Evolutionary conservation across 805 yeast genomes (phyloP).

Genomic region (Starmerella stellata): DNA sequence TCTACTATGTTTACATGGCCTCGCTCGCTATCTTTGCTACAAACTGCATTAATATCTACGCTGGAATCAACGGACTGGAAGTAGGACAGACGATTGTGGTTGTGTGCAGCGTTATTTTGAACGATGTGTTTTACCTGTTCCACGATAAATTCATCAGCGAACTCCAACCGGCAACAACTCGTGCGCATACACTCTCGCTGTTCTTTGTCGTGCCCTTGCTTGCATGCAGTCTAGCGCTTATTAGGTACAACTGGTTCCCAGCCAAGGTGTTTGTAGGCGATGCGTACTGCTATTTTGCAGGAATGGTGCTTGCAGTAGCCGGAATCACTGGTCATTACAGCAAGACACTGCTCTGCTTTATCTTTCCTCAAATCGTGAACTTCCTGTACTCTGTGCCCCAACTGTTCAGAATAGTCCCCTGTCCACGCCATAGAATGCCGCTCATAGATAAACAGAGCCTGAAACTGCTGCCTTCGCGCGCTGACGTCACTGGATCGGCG

Average conservation of each 20-base stretch:
- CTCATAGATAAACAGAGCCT: slow-evolving; percentile 50
- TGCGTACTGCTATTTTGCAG: slow-evolving; percentile 93
- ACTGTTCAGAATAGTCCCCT: slow-evolving; percentile 65
- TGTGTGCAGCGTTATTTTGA: slow-evolving; percentile 48
- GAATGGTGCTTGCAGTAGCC: slow-evolving; percentile 95
- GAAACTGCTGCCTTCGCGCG: slow-evolving; percentile 51
- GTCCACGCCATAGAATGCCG: slow-evolving; percentile 93
- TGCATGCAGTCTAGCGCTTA: slow-evolving; percentile 63
- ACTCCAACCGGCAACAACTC: slow-evolving; percentile 38
- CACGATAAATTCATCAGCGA: slow-evolving; percentile 13
- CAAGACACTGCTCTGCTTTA: slow-evolving; percentile 69
- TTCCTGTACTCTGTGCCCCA: slow-evolving; percentile 88
- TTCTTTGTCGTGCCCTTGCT: slow-evolving; percentile 68
- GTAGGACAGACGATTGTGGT: slow-evolving; percentile 84
- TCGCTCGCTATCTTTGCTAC: slow-evolving; percentile 87
- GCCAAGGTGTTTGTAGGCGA: slow-evolving; percentile 93
- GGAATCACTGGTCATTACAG: slow-evolving; percentile 94
- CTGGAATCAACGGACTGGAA: slow-evolving; percentile 92
- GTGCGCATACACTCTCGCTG: slow-evolving; percentile 66
- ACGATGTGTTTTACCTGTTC: slow-evolving; percentile 53
- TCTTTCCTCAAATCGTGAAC: slow-evolving; percentile 80
- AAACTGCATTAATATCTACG: slow-evolving; percentile 83
- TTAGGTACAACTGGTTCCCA: slow-evolving; percentile 75
- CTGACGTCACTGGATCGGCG: slow-evolving; percentile 19
- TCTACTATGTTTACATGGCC: slow-evolving; percentile 81